Conservation (phyloP, 495 filamentous ascomycete species). For the Penicillium steckii region DNA sequence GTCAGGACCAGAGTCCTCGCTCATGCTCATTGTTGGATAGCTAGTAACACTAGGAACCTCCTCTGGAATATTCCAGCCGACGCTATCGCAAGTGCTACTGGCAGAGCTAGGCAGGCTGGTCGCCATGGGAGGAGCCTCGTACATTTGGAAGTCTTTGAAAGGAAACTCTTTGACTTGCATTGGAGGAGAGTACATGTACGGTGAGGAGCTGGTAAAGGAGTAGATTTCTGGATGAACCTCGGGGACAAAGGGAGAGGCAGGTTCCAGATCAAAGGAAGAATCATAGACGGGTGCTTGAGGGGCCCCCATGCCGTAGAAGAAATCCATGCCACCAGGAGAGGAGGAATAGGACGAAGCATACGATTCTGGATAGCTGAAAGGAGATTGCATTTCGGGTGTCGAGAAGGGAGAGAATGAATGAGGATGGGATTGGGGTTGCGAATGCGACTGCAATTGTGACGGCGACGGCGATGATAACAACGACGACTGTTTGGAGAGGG, state of each 20-base stretch:
- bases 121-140: constrained; percentile 11
- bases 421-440: constrained; percentile 1
- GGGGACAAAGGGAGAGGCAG: constrained; percentile 13
- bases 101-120: constrained; percentile 21
- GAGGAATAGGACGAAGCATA: constrained; percentile 27
- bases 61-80: constrained; percentile 15
- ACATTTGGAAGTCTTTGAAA: constrained; percentile 12
- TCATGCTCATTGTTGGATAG: constrained; percentile 8
- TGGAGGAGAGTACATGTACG: constrained; percentile 17
- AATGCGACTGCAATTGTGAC: background rate
- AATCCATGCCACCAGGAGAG: constrained; percentile 28
- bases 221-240: constrained; percentile 23
- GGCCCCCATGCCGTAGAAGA: constrained; percentile 19
- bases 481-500: constrained; percentile 1
- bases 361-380: constrained; percentile 26
- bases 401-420: constrained; percentile 5
- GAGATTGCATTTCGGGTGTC: constrained; percentile 24
- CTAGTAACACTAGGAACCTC: constrained; percentile 23
- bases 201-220: constrained; percentile 25
- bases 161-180: background rate
- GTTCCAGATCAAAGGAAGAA: constrained; percentile 19
- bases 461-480: background rate
- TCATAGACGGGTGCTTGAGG: constrained; percentile 22
- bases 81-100: constrained; percentile 22
- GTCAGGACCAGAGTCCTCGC: constrained; percentile 21